Percentiles rank a stretch among this genome's conserved stretches.
Conservation (phyloP, 1,139 yeast genomes). For the Sugiyamaella sp. region DNA sequence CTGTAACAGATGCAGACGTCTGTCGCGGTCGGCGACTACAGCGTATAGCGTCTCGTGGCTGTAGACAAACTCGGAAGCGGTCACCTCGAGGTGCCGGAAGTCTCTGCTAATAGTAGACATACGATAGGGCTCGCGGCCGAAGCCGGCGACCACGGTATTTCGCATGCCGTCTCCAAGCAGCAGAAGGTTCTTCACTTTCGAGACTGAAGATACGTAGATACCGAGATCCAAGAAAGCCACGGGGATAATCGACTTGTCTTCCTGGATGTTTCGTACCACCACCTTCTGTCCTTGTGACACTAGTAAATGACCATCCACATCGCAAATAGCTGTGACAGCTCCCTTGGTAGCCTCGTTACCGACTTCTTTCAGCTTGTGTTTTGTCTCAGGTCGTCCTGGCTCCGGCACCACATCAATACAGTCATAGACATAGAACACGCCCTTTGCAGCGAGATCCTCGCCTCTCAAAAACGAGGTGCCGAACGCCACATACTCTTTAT, state of each 20-base stretch:
- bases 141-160: conserved; percentile 82
- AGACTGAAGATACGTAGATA: conserved; percentile 75
- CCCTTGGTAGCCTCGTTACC: conserved; percentile 81
- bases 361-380: conserved; percentile 75
- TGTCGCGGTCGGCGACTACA: conserved; percentile 69
- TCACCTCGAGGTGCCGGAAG: conserved; percentile 60
- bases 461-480: conserved; percentile 80
- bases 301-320: conserved; percentile 80
- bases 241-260: conserved; percentile 79
- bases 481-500: conserved; percentile 69
- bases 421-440: conserved; percentile 74
- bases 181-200: conserved; percentile 78
- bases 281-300: conserved; percentile 86
- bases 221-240: conserved; percentile 92
- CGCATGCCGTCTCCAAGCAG: conserved; percentile 80
- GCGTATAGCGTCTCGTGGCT: conserved; percentile 70
- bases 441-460: conserved; percentile 84
- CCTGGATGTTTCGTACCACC: conserved; percentile 78
- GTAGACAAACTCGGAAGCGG: conserved; percentile 68
- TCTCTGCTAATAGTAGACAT: conserved; percentile 82
- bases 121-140: conserved; percentile 90
- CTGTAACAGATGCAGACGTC: conserved; percentile 72
- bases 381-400: conserved; percentile 83
- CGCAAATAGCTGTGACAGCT: conserved; percentile 78
- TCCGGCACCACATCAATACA: conserved; percentile 87